Evolutionary conservation across 352 stramenopile genomes (phyloP), one percentile per base, ranked within the genome.

Genomic region (Pythium aristosporum): DNA sequence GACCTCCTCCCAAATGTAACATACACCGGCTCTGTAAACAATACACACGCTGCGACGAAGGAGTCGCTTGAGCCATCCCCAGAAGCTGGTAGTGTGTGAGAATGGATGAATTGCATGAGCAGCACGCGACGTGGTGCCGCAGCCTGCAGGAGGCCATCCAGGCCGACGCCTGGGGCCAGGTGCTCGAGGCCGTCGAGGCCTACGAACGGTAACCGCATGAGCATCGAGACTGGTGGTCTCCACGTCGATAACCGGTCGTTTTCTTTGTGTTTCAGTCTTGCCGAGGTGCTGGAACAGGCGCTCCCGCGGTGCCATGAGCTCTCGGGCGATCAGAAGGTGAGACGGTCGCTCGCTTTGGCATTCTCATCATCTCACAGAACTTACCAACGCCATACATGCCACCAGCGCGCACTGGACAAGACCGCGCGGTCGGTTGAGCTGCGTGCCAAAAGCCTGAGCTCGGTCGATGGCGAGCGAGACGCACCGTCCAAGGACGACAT

Each of bases 161-260:
- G 65, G 82, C 79, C 6, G 82, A 91, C 54, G 73, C 67, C 25
- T 88, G 80, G 80, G 82, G 80, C 7, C 82, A 91, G 58, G 75
- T 91, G 37, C 57, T 89, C n/a, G 82, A 91, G 51, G 80, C 82
- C 3, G 80, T 91, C n/a, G 82, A 91, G 55, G 78, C 78, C 36
- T 91, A 91, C 55, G 82, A 91, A 58, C 57, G 77, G 81, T 91
- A 57, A 15, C 25, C 25, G 25, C 25, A 30, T 30, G 25, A 30
- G 25, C 25, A 30, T 30, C 25, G 25, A 30, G 0, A 30, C 5
- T 30, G 3, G 25, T 30, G 25, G 25, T 30, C 25, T 30, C 25
- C 25, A 30, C 25, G 25, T 30, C 25, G 5, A 30, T 39, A 13
- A 39, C 34, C 34, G 34, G 8, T 12, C 2, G 34, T 13, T 10